Evolutionary conservation across 768 basidiomycete genomes (phyloP).

Genomic region (Macrolepiota dolichaula): DNA sequence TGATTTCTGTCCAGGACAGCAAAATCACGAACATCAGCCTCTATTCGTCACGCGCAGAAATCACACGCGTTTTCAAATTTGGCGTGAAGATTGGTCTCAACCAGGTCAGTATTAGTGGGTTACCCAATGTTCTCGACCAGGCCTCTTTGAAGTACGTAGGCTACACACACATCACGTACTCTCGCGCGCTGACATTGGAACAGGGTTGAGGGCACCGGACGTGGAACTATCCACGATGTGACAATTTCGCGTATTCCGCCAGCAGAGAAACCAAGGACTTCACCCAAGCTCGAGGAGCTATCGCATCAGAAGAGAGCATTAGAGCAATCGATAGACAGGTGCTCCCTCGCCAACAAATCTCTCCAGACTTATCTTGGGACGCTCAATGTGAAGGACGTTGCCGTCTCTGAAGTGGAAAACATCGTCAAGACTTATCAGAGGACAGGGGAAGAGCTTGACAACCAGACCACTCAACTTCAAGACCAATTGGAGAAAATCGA

Average conservation of each 20-base stretch:
- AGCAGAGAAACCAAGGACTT: slow-evolving; percentile 19
- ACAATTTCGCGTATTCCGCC: slow-evolving; percentile 24
- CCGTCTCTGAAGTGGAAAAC: slow-evolving; percentile 22
- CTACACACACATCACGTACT: background rate
- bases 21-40: slow-evolving; percentile 36
- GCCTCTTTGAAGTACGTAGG: slow-evolving; percentile 35
- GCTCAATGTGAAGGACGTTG: slow-evolving; percentile 29
- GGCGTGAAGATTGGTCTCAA: slow-evolving; percentile 36
- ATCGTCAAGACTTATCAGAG: slow-evolving; percentile 31
- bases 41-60: slow-evolving; percentile 39
- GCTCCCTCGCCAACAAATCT: slow-evolving; percentile 22
- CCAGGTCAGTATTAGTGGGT: slow-evolving; percentile 33
- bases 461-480: slow-evolving; percentile 26
- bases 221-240: slow-evolving; percentile 45
- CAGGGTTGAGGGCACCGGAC: slow-evolving; percentile 44
- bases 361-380: slow-evolving; percentile 34
- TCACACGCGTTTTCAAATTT: slow-evolving; percentile 37
- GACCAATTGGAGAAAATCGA: slow-evolving; percentile 21
- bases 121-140: slow-evolving; percentile 34
- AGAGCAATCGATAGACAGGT: slow-evolving; percentile 28
- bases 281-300: slow-evolving; percentile 24
- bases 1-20: slow-evolving; percentile 27
- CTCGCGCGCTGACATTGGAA: background rate
- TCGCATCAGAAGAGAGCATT: slow-evolving; percentile 19
- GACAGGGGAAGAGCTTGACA: slow-evolving; percentile 30